Base-by-base conservation (phyloP, 2,329 filamentous ascomycete genomes). In the Canariomyces notabilis region DNA sequence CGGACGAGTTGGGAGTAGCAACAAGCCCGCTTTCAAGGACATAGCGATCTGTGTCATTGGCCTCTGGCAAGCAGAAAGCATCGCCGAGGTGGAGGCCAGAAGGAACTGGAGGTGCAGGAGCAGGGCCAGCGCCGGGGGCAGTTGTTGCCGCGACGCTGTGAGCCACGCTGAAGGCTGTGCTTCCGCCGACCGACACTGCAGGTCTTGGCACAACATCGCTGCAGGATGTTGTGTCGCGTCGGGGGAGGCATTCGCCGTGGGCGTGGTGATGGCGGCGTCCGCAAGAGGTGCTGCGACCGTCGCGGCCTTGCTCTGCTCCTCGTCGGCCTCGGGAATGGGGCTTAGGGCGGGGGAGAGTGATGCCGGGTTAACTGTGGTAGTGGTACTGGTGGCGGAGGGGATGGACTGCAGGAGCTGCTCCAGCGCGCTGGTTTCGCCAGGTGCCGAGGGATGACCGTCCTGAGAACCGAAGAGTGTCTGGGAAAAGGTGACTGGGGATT, bases 211-310 rank as follows among this genome's bases (percentile, higher is more conserved):
- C 93, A 97, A 96, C 91, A 96, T 85, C 90, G 80, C 93, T 79
- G 93, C 93, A 97, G 93, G 90, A 95, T 94, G 90, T 96, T 96
- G 93, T 96, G 90, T 93, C 93, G 81, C 74, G 79, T 94, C 88
- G 82, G 87, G 78, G 72, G 84, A 79, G 73, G 69, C 61, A 58
- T 61, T 59, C 55, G 55, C 58, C 39, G 59, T 41, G 48, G 57
- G 35, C 26, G 60, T 44, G 52, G 63, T 35, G n/a, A n/a, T 40
- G 49, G 63, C 35, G 37, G 58, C 51, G 44, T 56, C 53, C 47
- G 51, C 50, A 50, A 53, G 45, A 37, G 57, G 50, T 36, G 54
- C 52, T 39, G 54, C 41, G 12, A 54, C 53, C 26, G 57, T 50
- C 34, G 51, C 53, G 26, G 60, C 50, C 44, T 61, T 39, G 42